A percentile compares a stretch with the other conserved stretches of the same genome.
phyloP scores from a whole-genome alignment of 106 monocot genomes.

The Apostasia shenzhenica region DNA sequence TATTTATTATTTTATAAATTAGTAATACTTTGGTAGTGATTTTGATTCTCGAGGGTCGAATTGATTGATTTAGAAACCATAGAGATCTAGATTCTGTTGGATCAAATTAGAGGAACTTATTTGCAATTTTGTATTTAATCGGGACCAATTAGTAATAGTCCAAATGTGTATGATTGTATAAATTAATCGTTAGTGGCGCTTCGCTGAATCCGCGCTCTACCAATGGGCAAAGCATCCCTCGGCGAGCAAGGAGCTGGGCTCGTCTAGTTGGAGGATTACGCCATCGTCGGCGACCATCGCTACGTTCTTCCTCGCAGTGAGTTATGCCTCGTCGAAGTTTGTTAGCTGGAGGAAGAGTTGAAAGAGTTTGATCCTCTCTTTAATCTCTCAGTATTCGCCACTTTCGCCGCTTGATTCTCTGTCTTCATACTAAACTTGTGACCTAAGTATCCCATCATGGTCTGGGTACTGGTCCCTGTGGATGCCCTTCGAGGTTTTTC shows the following conservation, averaged over 20 bases:
- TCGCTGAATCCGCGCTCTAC: no score
- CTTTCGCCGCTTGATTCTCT: background rate
- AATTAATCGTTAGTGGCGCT: no score
- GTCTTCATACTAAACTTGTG: background rate
- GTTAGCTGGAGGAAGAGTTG: background rate
- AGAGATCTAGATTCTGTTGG: no score
- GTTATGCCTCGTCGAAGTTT: background rate
- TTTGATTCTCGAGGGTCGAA: no score
- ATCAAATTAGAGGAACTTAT: no score
- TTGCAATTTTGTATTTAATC: no score
- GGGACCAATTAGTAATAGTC: no score
- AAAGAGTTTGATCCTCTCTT: background rate
- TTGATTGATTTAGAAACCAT: no score
- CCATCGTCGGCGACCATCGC: background rate
- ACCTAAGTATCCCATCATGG: conserved; percentile 28
- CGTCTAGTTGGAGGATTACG: background rate
- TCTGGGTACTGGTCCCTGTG: conserved; percentile 53
- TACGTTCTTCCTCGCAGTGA: background rate
- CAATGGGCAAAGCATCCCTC: no score
- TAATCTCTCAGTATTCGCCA: background rate
- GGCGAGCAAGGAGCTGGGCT: background rate
- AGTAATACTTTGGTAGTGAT: no score
- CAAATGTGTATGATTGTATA: no score
- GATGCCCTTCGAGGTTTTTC: conserved; percentile 52
- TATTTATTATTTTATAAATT: no score